phyloP scores from a whole-genome alignment of 225 moss, liverwort and hornwort species.

The Marchantia paleacea region DNA sequence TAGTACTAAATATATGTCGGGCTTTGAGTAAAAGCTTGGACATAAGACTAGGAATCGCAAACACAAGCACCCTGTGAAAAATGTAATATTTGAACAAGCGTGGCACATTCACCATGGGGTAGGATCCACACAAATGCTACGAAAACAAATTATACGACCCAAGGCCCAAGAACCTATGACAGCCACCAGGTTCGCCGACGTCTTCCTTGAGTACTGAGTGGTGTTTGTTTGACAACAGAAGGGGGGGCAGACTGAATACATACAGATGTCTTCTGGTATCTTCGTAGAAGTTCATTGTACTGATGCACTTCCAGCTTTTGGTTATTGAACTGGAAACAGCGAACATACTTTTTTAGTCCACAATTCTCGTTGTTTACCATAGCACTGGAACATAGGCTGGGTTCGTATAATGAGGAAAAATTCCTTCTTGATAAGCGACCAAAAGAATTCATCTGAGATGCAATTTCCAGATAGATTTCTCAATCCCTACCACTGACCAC shows the following conservation, averaged over 20 bases:
- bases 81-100: background rate
- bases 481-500: background rate
- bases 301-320: slow-evolving; percentile 88
- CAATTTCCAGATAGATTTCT: background rate
- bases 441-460: background rate
- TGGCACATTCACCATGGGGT: background rate
- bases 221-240: background rate
- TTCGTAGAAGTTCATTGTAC: slow-evolving; percentile 74
- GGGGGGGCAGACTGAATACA: slow-evolving; percentile 1
- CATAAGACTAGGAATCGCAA: background rate
- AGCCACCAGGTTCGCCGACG: background rate
- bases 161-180: background rate
- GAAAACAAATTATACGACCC: background rate
- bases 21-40: background rate
- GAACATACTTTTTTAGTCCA: background rate
- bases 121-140: background rate
- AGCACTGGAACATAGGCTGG: background rate
- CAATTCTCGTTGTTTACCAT: background rate
- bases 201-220: background rate
- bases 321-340: slow-evolving; percentile 77
- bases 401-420: background rate
- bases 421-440: no score
- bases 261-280: slow-evolving; percentile 83
- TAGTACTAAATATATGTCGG: background rate
- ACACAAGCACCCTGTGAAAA: background rate